Base-by-base conservation (phyloP, 1,139 yeast species). In the Geotrichum restrictum region DNA sequence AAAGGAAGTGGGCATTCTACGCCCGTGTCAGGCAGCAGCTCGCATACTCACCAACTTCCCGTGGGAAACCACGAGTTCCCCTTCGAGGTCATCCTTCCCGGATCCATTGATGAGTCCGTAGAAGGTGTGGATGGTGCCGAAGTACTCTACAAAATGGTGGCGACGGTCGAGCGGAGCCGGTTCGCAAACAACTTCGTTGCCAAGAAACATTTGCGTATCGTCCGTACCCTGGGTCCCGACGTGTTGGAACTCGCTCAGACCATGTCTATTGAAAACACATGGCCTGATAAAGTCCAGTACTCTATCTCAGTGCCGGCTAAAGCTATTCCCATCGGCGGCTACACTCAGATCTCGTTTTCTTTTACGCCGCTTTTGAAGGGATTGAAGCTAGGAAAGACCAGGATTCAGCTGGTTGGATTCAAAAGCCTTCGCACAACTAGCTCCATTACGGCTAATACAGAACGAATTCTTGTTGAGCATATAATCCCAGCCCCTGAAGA, bases 261-360 rank as follows among this genome's bases (percentile, higher is more conserved):
- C 0, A 87, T 89, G 60, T 89, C 96, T 0, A 95, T 93, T 21
- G 96, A 89, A 64, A 93, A 93, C 66, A 84, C 93, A 0, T 94
- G 99, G 99, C 98, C 98, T 2, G 74, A 81, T 46, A 93, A 93
- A 67, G 88, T 93, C 45, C 98, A 94, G 63, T 93, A 93, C 68
- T 80, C 93, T 1, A 80, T 93, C 52, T 85, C 87, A 56, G 83
- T 88, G 8, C 97, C 98, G 0, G 77, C 91, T 14, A 84, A 87
- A 64, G 96, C 98, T 0, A 80, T 88, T 36, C 95, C 98, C 0
- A 82, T 93, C 41, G 98, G 98, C 0, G 83, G 95, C 0, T 73
- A 80, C 0, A 76, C 87, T 1, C 86, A 88, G 1, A 77, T 93
- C 11, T 78, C 81, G 60, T 75, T 93, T 63, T 74, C 80, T 62